Evolutionary conservation across 768 basidiomycete genomes (phyloP).

Genomic region (Coprinellus micaceus): DNA sequence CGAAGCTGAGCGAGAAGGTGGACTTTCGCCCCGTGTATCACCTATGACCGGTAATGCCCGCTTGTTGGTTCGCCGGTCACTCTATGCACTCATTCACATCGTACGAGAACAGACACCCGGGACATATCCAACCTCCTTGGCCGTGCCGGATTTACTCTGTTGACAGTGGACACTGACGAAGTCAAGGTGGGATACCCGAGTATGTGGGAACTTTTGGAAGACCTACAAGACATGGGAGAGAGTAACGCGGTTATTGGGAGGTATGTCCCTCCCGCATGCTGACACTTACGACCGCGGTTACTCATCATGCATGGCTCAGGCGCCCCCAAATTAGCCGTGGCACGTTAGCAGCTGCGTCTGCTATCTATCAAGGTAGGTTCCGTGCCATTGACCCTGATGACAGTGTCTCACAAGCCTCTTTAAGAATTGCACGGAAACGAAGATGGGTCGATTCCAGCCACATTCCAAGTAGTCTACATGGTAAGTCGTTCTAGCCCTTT

Average conservation of each 20-base stretch:
- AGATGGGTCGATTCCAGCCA: constrained; percentile 86
- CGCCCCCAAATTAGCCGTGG: constrained; percentile 73
- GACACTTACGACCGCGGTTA: background rate
- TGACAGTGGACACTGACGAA: constrained; percentile 96
- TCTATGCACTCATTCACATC: background rate
- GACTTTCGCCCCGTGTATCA: constrained; percentile 93
- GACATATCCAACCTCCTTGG: constrained; percentile 91
- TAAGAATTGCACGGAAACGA: constrained; percentile 81
- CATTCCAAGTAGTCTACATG: constrained; percentile 95
- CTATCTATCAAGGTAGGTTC: constrained; percentile 78
- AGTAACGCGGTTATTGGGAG: constrained; percentile 86
- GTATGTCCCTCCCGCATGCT: constrained; percentile 33
- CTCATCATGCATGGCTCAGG: constrained; percentile 31
- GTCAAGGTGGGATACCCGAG: constrained; percentile 86
- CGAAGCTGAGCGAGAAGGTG: constrained; percentile 90
- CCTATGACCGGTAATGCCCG: constrained; percentile 97
- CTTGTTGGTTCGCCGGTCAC: too few species aligned
- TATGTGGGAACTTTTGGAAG: constrained; percentile 94
- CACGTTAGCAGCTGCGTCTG: constrained; percentile 85
- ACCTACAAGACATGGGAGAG: constrained; percentile 96
- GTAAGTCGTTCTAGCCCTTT: constrained; percentile 38
- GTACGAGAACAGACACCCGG: constrained; percentile 62
- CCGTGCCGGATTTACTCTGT: constrained; percentile 88
- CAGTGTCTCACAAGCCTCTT: constrained; percentile 3
- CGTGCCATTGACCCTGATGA: background rate